phyloP scores from a whole-genome alignment of 2,329 filamentous ascomycete species.

The Thielaviopsis musarum region DNA sequence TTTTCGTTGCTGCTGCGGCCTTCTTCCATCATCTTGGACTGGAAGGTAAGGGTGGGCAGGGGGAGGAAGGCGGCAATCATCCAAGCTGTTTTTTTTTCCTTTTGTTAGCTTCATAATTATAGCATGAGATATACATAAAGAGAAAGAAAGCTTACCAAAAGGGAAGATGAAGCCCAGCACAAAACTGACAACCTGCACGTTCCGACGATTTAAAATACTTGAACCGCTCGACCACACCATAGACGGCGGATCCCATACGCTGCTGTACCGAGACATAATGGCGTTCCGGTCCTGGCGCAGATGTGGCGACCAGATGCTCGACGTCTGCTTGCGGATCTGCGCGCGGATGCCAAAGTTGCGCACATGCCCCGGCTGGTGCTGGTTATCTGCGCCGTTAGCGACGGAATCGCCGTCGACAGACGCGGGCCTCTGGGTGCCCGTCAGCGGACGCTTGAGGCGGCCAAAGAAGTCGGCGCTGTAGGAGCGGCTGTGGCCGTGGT shows the following conservation, averaged over 20 bases:
- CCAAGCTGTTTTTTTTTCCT: constrained; percentile 41
- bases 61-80: constrained; percentile 63
- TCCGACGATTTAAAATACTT: constrained; percentile 46
- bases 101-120: constrained; percentile 15
- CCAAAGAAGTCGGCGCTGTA: constrained; percentile 30
- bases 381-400: neutral
- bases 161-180: constrained; percentile 63
- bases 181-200: constrained; percentile 60
- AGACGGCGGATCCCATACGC: constrained; percentile 58
- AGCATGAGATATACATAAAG: constrained; percentile 6
- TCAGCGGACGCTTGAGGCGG: constrained; percentile 19
- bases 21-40: constrained; percentile 34
- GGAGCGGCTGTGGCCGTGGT: constrained; percentile 30
- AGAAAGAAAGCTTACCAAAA: constrained; percentile 33
- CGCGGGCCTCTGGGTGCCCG: constrained; percentile 26
- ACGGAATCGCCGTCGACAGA: constrained; percentile 7
- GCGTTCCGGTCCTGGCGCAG: constrained; percentile 45
- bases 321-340: constrained; percentile 28
- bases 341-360: constrained; percentile 10
- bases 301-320: constrained; percentile 59
- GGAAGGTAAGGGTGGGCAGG: constrained; percentile 41
- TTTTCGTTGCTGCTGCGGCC: constrained; percentile 12
- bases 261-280: constrained; percentile 16
- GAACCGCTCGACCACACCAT: constrained; percentile 46
- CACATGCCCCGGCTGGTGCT: neutral